These are phyloP conservation scores for Volvox carteri DNA, from an alignment of 163 green algal species.

Conservation along the genomic window DNA sequence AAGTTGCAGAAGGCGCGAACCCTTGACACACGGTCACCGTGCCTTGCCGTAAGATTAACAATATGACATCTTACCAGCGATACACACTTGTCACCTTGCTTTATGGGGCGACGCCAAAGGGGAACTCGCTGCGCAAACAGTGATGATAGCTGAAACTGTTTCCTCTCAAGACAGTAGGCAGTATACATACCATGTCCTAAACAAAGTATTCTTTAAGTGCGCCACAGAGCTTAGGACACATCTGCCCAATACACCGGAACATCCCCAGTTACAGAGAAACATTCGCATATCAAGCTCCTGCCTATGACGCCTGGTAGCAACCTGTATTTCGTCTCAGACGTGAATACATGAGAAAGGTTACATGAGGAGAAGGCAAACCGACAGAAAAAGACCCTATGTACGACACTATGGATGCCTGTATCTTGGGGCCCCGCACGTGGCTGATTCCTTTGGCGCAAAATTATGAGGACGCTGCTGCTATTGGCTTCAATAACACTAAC, in stretches of 20 bases:
- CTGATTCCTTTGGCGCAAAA: too few relatives aligned
- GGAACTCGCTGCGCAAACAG: not conserved
- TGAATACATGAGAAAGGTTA: not conserved
- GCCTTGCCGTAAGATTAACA: not conserved
- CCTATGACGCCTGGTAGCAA: not conserved
- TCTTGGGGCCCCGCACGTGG: not conserved
- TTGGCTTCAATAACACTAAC: too few relatives aligned
- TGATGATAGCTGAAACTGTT: not conserved
- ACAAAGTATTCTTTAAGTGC: not conserved
- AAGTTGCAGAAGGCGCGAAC: constrained; percentile 35
- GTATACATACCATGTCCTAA: too few relatives aligned
- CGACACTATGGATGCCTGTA: not conserved
- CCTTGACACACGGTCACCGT: constrained; percentile 6
- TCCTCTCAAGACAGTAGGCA: not conserved
- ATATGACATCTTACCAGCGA: too few relatives aligned
- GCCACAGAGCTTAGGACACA: not conserved
- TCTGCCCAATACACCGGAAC: not conserved
- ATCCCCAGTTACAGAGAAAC: not conserved
- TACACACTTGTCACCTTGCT: too few relatives aligned
- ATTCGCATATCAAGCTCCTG: not conserved
- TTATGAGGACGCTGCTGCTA: too few relatives aligned
- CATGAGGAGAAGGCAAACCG: constrained; percentile 4
- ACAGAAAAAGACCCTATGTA: not conserved
- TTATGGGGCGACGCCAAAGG: not conserved
- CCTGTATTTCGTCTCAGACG: not conserved